Conservation (phyloP, 192 early-diverging fungal species). For the Dissophora ornata region DNA sequence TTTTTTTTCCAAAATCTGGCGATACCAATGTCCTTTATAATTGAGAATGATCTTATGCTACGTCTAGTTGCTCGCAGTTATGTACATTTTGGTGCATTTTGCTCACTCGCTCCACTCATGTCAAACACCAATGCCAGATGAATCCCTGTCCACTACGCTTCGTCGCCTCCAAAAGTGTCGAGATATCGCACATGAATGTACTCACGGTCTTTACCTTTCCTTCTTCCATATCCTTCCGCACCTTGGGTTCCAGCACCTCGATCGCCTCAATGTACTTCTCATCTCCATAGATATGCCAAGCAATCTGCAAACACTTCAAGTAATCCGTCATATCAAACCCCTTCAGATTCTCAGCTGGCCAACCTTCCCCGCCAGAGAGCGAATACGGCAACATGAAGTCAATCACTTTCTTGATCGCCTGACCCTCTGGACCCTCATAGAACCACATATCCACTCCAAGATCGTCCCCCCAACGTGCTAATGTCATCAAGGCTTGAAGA, state of each 20-base stretch:
- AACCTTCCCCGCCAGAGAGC: conserved; percentile 56
- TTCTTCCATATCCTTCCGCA: conserved; percentile 50
- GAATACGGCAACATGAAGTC: conserved; percentile 66
- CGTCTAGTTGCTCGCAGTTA: too few species aligned
- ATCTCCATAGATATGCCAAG: conserved; percentile 62
- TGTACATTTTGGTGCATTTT: too few species aligned
- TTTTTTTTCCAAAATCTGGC: too few species aligned
- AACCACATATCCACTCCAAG: conserved; percentile 57
- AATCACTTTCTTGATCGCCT: conserved; percentile 60
- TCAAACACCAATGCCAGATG: conserved; percentile 54
- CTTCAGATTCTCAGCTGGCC: conserved; percentile 60
- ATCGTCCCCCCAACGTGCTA: conserved; percentile 55
- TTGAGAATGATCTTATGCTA: too few species aligned
- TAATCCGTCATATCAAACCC: conserved; percentile 59
- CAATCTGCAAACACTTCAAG: conserved; percentile 60
- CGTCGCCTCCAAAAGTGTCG: conserved; percentile 38
- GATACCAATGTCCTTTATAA: too few species aligned
- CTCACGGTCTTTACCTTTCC: conserved; percentile 51
- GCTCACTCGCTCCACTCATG: conserved; percentile 11
- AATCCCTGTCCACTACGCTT: conserved; percentile 41
- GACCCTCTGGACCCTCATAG: conserved; percentile 57
- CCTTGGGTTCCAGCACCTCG: conserved; percentile 39
- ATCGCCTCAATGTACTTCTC: conserved; percentile 56
- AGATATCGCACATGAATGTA: conserved; percentile 50
- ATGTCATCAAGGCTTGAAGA: conserved; percentile 58